These are phyloP conservation scores for Wickerhamomyces alni DNA, from an alignment of 805 yeast species.

Conservation along the genomic window DNA sequence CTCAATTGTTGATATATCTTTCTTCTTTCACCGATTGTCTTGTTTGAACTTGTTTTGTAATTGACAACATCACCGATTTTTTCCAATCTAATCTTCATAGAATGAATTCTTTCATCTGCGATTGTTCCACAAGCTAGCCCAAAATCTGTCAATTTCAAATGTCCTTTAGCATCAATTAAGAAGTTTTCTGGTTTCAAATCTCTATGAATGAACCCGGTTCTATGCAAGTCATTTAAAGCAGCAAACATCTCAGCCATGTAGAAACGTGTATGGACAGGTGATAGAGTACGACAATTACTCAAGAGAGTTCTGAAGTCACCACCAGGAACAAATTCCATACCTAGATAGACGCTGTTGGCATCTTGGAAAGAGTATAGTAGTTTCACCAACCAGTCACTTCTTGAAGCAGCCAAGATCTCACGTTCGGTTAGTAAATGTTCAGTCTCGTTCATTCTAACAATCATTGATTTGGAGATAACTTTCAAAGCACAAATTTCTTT, in stretches of 20 bases:
- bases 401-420: constrained; percentile 91
- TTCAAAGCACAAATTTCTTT: constrained; percentile 93
- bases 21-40: constrained; percentile 84
- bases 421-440: constrained; percentile 94
- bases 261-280: constrained; percentile 93
- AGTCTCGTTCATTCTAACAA: constrained; percentile 88
- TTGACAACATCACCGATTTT: constrained; percentile 67
- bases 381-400: constrained; percentile 95
- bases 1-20: constrained; percentile 74
- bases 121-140: constrained; percentile 97
- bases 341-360: constrained; percentile 79
- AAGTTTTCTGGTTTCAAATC: constrained; percentile 46
- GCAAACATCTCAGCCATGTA: constrained; percentile 95
- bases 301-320: constrained; percentile 95
- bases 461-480: constrained; percentile 78
- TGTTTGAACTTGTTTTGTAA: constrained; percentile 47
- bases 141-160: constrained; percentile 90
- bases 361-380: constrained; percentile 94
- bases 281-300: constrained; percentile 86
- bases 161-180: constrained; percentile 84
- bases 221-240: constrained; percentile 88
- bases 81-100: constrained; percentile 69
- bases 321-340: constrained; percentile 99
- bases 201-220: constrained; percentile 84
- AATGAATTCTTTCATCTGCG: constrained; percentile 86